phyloP scores from a whole-genome alignment of 2,329 filamentous ascomycete genomes.

The Trichoderma aggressivum region DNA sequence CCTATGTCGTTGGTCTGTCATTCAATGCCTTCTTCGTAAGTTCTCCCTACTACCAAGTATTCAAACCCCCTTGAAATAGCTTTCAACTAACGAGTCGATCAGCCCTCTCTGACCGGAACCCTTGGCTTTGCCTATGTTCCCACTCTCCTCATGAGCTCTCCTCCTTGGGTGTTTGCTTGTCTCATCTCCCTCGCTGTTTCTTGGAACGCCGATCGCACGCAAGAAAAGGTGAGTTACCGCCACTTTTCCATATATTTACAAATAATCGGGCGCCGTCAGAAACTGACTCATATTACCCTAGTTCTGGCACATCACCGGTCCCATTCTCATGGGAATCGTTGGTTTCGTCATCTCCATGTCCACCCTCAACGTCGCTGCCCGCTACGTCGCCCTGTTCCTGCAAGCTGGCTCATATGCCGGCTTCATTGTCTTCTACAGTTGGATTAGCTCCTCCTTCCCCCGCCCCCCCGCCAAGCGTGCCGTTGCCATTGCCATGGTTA shows the following conservation, averaged over 20 bases:
- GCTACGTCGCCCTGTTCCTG: conserved; percentile 59
- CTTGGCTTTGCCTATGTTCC: conserved; percentile 51
- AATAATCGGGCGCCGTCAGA: background rate
- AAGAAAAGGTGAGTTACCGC: conserved; percentile 46
- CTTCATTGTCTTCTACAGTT: conserved; percentile 57
- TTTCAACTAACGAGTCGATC: conserved; percentile 6
- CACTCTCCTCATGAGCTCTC: conserved; percentile 54
- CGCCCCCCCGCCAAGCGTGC: conserved; percentile 59
- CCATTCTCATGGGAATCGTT: conserved; percentile 50
- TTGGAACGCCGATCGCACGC: conserved; percentile 53
- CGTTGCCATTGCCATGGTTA: conserved; percentile 59
- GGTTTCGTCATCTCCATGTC: conserved; percentile 61
- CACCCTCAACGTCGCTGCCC: conserved; percentile 52
- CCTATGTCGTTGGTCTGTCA: conserved; percentile 56
- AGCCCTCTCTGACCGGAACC: conserved; percentile 51
- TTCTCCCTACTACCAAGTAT: conserved; percentile 4
- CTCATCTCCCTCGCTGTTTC: conserved; percentile 53
- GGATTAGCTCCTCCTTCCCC: conserved; percentile 56
- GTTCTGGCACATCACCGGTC: conserved; percentile 57
- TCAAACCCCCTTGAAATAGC: background rate
- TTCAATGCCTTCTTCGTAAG: conserved; percentile 58
- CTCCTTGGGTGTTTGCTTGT: conserved; percentile 58
- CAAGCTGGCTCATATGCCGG: conserved; percentile 57
- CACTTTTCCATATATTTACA: background rate
- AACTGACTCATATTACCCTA: background rate